A percentile compares a stretch with the other conserved stretches of the same genome.
Evolutionary conservation across 164 flowering plant genomes (phyloP).

Genomic region (Aristolochia californica): DNA sequence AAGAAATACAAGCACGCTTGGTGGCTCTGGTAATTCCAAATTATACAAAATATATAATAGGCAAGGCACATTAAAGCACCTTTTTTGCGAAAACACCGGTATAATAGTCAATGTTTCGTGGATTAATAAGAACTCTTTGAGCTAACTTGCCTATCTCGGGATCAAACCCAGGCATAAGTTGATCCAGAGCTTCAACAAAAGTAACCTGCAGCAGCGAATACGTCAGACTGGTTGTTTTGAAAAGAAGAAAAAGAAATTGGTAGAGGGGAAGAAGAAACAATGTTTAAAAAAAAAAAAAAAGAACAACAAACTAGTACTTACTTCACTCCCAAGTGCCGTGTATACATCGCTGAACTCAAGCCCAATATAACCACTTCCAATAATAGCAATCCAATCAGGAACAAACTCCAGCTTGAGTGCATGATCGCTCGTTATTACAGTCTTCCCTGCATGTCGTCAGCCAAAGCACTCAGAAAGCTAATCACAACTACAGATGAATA

Average conservation of each 20-base stretch:
- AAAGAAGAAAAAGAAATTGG: not conserved
- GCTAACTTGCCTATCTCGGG: conserved; percentile 98
- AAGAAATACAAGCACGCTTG: conserved; percentile 1
- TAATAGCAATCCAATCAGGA: conserved; percentile 98
- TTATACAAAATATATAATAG: not conserved
- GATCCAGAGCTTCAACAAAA: conserved; percentile 94
- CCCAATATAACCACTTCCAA: conserved; percentile 99
- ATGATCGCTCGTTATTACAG: conserved; percentile 98
- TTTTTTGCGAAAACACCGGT: conserved; percentile 96
- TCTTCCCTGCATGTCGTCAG: conserved; percentile 62
- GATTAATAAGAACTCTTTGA: conserved; percentile 85
- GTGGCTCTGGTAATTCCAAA: not conserved
- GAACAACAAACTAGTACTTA: conserved; percentile 1
- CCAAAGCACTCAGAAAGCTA: not conserved
- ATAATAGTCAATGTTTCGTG: conserved; percentile 86
- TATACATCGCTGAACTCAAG: conserved; percentile 99
- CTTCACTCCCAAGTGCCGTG: conserved; percentile 99
- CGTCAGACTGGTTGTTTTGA: not conserved
- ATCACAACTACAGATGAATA: too few relatives aligned
- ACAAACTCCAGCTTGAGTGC: conserved; percentile 90
- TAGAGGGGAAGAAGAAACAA: too few relatives aligned
- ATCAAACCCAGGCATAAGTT: conserved; percentile 99
- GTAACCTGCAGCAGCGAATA: conserved; percentile 59
- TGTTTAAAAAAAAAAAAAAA: too few relatives aligned
- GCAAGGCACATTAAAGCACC: conserved; percentile 36